Conservation (phyloP, 768 basidiomycete genomes). For the Amyloporia xantha region DNA sequence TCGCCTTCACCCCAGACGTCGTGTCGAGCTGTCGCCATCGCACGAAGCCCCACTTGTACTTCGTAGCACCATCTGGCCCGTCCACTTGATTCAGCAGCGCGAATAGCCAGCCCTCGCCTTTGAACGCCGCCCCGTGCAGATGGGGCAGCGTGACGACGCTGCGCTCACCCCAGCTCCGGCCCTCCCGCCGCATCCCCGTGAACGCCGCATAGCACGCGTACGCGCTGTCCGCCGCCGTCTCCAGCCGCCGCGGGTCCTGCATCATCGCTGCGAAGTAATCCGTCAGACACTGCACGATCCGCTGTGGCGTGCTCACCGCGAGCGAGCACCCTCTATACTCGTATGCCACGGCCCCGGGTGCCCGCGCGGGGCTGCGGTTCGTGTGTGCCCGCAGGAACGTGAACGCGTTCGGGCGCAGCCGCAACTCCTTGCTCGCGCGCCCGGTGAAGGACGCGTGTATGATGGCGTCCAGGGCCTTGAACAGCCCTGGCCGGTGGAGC, state of each 20-base stretch:
- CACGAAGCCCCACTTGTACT: not conserved
- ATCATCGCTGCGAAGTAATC: not conserved
- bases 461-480: constrained; percentile 21
- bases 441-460: constrained; percentile 16
- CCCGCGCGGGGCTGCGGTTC: not conserved
- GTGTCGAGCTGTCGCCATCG: too few relatives aligned
- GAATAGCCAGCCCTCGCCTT: not conserved
- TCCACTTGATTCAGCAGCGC: not conserved
- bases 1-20: too few relatives aligned
- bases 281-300: not conserved
- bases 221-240: not conserved
- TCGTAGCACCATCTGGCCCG: not conserved
- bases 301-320: not conserved
- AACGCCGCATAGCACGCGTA: not conserved
- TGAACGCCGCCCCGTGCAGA: not conserved
- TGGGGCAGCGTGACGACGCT: not conserved
- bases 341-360: not conserved
- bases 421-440: constrained; percentile 12
- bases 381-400: constrained; percentile 11
- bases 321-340: not conserved
- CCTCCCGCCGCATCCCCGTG: not conserved
- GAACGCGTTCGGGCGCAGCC: constrained; percentile 7
- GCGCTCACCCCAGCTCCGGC: not conserved
- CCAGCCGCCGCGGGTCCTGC: not conserved
- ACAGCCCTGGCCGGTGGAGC: constrained; percentile 19